Evolutionary conservation across 2,329 filamentous ascomycete species (phyloP).

Genomic region (Aureobasidium sp.): DNA sequence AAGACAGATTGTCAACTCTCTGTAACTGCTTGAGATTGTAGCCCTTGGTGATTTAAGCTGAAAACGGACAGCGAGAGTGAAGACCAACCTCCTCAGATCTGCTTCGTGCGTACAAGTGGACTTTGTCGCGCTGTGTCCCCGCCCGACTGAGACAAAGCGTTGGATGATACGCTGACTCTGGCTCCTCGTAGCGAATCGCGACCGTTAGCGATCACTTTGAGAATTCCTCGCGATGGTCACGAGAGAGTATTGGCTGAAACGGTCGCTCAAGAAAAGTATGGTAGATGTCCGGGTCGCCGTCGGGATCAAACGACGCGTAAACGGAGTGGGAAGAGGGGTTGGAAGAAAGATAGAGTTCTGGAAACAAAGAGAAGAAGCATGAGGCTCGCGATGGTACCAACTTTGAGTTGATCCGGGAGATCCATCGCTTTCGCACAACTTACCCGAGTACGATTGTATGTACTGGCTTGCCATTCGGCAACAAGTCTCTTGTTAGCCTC

Average conservation of each 20-base stretch:
- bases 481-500: neutral
- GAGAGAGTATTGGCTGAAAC: conserved; percentile 10
- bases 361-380: conserved; percentile 5
- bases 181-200: neutral
- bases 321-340: neutral
- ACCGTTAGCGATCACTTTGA: neutral
- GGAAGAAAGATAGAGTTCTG: conserved; percentile 7
- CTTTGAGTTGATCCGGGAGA: neutral
- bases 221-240: conserved; percentile 12
- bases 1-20: neutral
- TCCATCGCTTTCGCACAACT: neutral
- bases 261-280: conserved; percentile 13
- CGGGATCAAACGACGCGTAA: neutral
- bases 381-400: conserved; percentile 13
- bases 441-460: neutral
- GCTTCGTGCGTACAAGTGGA: neutral
- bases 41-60: neutral
- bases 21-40: conserved; percentile 9
- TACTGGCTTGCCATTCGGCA: neutral
- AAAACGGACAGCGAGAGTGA: conserved; percentile 1
- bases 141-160: conserved; percentile 10
- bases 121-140: neutral
- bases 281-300: neutral
- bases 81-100: neutral
- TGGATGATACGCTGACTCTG: neutral